Evolutionary conservation across 345 rosid genomes (phyloP), one percentile per base, ranked within the genome.

Genomic region (Cardamine resedifolia): DNA sequence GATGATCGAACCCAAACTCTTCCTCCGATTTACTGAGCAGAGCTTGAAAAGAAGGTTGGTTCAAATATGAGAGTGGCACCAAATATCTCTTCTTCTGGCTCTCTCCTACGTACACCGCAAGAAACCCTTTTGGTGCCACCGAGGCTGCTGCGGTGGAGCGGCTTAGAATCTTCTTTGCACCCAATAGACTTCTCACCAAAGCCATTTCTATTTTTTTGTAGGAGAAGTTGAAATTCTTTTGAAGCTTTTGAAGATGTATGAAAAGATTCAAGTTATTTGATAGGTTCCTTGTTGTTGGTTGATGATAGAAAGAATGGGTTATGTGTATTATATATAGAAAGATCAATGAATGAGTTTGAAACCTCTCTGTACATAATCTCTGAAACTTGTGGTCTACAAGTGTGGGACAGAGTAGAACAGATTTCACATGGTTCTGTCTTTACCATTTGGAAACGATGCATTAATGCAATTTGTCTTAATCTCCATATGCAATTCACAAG

Each of bases 61-160:
- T 77, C 70, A 76, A 71, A 68, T 43, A 73, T 14, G 79, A 78
- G 45, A 82, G 6, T 23, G 27, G 71, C 26, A 34, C 34, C 23
- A 33, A 57, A 21, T 5, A 20, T 65, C 59, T 49, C 47, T 66
- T 66, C 24, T 66, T 21, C 26, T 66, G 70, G 19, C 64, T 58
- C 48, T 78, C 70, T 43, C 81, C 77, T 9, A 72, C 58, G 66
- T 72, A 67, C 33, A 72, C 61, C 0, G 74, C 51, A 56, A 82
- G 50, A 65, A 75, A 74, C 10, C 85, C 86, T 51, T 79, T 86
- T 2, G 77, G 85, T 16, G 51, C 7, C 0, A 71, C 48, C 0
- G 63, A 44, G 16, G 26, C 33, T 70, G 26, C 18, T 3, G 3
- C 2, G 30, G 64, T 59, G 30, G 64, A 38, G 3, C 31, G 48